A percentile compares a stretch with the other conserved stretches of the same genome.
Conservation (phyloP, 179 eudicot species). For the Pouteria campechiana region DNA sequence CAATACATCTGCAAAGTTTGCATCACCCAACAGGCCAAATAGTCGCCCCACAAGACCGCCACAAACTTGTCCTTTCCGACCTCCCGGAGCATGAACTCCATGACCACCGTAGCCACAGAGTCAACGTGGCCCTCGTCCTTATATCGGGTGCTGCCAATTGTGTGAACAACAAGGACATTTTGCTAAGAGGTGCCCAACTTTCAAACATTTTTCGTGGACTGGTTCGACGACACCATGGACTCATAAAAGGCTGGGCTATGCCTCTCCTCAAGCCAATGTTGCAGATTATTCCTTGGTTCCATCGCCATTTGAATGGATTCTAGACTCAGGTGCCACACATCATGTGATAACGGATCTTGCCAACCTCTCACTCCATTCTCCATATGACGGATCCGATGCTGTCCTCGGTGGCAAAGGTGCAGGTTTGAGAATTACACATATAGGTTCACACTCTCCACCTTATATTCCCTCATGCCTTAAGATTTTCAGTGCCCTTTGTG, state of each 20-base stretch:
- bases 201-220: too few species aligned
- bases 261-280: not conserved
- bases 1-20: too few species aligned
- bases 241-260: not conserved
- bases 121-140: not conserved
- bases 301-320: not conserved
- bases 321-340: not conserved
- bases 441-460: not conserved
- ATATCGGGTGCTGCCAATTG: too few species aligned
- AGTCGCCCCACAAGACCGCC: too few species aligned
- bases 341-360: not conserved
- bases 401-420: not conserved
- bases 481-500: not conserved
- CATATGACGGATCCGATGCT: not conserved
- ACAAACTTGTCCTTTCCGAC: not conserved
- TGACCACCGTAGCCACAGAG: not conserved
- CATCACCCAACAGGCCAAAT: too few species aligned
- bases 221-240: not conserved
- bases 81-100: not conserved
- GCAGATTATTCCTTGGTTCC: not conserved
- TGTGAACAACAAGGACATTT: too few species aligned
- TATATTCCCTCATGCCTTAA: not conserved
- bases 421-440: not conserved
- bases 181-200: too few species aligned
- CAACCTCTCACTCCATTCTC: too few species aligned